Percentiles rank a stretch among this genome's conserved stretches.
These are phyloP conservation scores for Debaryomyces singareniensis DNA, from an alignment of 1,139 yeast genomes.

Conservation along the genomic window DNA sequence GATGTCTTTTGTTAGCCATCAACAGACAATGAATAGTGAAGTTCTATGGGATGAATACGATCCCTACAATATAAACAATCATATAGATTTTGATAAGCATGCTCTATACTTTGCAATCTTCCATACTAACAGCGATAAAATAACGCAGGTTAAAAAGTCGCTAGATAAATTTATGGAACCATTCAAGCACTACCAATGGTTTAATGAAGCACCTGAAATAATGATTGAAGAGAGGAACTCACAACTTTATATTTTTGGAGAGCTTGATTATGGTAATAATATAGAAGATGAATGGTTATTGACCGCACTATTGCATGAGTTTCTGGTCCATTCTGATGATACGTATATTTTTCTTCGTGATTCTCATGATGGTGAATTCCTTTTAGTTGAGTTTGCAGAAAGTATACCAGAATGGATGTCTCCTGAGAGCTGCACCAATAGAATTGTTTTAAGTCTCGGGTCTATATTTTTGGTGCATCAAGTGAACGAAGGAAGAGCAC, in stretches of 20 bases:
- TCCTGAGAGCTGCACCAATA: slow-evolving; percentile 31
- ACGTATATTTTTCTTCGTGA: slow-evolving; percentile 45
- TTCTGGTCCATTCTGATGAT: slow-evolving; percentile 20
- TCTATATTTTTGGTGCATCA: slow-evolving; percentile 22
- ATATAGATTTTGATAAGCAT: slow-evolving; percentile 3
- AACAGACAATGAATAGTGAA: slow-evolving; percentile 2
- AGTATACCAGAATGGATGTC: slow-evolving; percentile 37
- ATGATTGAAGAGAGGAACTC: slow-evolving; percentile 4
- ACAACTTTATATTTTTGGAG: slow-evolving; percentile 33
- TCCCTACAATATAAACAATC: slow-evolving; percentile 3
- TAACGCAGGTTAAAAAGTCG: slow-evolving; percentile 1
- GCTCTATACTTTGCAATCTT: slow-evolving; percentile 4
- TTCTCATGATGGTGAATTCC: slow-evolving; percentile 46
- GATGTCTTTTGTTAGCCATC: not conserved
- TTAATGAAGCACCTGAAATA: slow-evolving; percentile 3
- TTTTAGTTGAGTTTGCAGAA: slow-evolving; percentile 45
- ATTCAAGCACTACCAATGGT: slow-evolving; percentile 36
- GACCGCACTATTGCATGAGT: slow-evolving; percentile 29
- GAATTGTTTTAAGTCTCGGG: slow-evolving; percentile 39
- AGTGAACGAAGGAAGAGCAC: slow-evolving; percentile 16
- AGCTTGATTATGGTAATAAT: slow-evolving; percentile 36
- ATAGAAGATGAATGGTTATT: slow-evolving; percentile 43
- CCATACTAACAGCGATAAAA: slow-evolving; percentile 2
- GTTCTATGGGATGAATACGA: slow-evolving; percentile 6
- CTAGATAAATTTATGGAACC: slow-evolving; percentile 22